These are phyloP conservation scores for Fraxinus quadrangulata DNA, from an alignment of 257 asterid species.

Conservation along the genomic window DNA sequence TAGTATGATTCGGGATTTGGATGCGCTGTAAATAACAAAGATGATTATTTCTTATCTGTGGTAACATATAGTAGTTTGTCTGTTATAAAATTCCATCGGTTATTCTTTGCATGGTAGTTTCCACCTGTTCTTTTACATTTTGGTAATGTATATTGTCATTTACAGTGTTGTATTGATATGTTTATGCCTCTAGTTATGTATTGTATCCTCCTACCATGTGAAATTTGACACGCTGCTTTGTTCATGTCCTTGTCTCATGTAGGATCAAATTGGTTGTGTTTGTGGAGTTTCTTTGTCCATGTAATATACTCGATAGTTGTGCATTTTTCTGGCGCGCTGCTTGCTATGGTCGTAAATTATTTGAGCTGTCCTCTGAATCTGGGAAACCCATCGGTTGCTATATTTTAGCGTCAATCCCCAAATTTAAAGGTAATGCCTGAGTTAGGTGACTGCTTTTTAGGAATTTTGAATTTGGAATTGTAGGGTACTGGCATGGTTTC, in stretches of 20 bases:
- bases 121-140: background rate
- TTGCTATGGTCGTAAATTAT: conserved; percentile 22
- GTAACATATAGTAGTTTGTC: background rate
- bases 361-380: conserved; percentile 11
- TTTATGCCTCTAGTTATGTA: background rate
- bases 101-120: background rate
- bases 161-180: background rate
- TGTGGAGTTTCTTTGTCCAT: conserved; percentile 27
- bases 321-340: conserved; percentile 24
- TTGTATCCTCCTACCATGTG: background rate
- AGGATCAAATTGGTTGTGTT: conserved; percentile 15
- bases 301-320: conserved; percentile 35
- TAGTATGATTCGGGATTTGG: background rate
- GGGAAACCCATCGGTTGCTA: conserved; percentile 23
- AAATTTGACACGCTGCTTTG: background rate
- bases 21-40: background rate
- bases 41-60: background rate
- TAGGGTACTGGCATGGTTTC: background rate
- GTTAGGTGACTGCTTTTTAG: background rate
- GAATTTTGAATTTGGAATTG: conserved; percentile 3
- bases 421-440: background rate
- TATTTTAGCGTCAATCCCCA: background rate
- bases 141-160: background rate
- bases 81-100: background rate
- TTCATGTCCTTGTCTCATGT: background rate